Evolutionary conservation across 345 rosid genomes (phyloP), one percentile per base, ranked within the genome.

Genomic region (Nasturtium officinale): DNA sequence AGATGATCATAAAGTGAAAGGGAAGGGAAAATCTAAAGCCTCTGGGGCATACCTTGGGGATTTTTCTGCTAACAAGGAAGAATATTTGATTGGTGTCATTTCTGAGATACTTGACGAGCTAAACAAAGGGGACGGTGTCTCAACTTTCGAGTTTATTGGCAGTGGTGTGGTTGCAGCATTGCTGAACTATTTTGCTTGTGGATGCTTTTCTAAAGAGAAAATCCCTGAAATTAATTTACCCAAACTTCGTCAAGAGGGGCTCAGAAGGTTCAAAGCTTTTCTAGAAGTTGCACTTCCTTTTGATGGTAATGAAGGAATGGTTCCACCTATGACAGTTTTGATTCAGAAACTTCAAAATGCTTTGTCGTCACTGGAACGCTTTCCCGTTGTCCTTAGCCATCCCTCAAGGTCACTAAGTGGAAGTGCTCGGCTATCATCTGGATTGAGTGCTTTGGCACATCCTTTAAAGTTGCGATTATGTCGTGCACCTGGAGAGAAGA

Each of bases 331-430:
- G 97, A 77, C 92, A 55, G 86, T 92, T 67, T 79, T 96, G 73
- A 85, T 90, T 81, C 97, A 92, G 87, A 96, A 96, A 82, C 99
- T 96, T 80, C 99, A 96, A 80, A 85, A 88, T 85, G 96, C 98
- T 61, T 74, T 96, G 77, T 85, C 97, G 38, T 96, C 98, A 40
- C 77, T 92, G 65, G 99, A 96, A 76, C 95, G 98, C 51, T 96
- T 96, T 68, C 99, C 98, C 11, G 97, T 96, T 72, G 97, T 92
- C 59, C 81, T 96, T 52, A 96, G 98, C 81, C 96, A 90, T 79
- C 85, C 98, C 9, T 79, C 98, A 63, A 90, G 98, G 82, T 81
- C 90, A 67, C 88, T 97, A 42, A 71, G 83, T 82, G 98, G 91
- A 65, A 84, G 96, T 82, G 99, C 96, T 26, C 96, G 97, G 55